Evolutionary conservation across 495 filamentous ascomycete genomes (phyloP).

Genomic region (Collariella sp.): DNA sequence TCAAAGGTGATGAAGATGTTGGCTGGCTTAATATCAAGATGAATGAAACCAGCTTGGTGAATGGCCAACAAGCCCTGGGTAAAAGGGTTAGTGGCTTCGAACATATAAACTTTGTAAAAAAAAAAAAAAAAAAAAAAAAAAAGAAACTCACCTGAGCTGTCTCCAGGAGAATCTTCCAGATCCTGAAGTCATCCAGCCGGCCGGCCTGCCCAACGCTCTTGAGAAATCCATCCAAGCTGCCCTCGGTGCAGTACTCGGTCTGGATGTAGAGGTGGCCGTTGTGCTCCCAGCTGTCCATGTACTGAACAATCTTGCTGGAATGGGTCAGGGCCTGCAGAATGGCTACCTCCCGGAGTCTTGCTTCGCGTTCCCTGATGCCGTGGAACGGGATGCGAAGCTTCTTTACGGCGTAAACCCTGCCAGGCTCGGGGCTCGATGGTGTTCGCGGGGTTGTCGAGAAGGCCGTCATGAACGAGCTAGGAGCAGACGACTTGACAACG

Average conservation of each 20-base stretch:
- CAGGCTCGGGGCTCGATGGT: slow-evolving; percentile 37
- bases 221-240: slow-evolving; percentile 78
- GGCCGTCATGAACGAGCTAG: slow-evolving; percentile 16
- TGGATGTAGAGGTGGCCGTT: slow-evolving; percentile 81
- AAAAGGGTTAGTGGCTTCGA: slow-evolving; percentile 25
- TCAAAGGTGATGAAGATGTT: slow-evolving; percentile 89
- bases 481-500: slow-evolving; percentile 43
- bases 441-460: slow-evolving; percentile 26
- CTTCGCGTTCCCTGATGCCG: slow-evolving; percentile 63
- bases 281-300: slow-evolving; percentile 79
- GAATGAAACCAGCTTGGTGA: slow-evolving; percentile 79
- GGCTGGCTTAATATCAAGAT: slow-evolving; percentile 91
- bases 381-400: slow-evolving; percentile 73
- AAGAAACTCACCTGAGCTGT: slow-evolving; percentile 62
- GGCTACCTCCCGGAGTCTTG: slow-evolving; percentile 71
- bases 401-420: slow-evolving; percentile 79
- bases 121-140: too few relatives aligned
- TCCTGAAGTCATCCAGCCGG: slow-evolving; percentile 88
- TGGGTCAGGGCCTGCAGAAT: slow-evolving; percentile 62
- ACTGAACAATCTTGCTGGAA: slow-evolving; percentile 73
- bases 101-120: too few relatives aligned
- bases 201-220: slow-evolving; percentile 67
- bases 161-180: slow-evolving; percentile 95
- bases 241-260: slow-evolving; percentile 91
- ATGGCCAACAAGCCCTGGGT: slow-evolving; percentile 75